phyloP scores from a whole-genome alignment of 177 flowering plant species.

The Tripterygium wilfordii region DNA sequence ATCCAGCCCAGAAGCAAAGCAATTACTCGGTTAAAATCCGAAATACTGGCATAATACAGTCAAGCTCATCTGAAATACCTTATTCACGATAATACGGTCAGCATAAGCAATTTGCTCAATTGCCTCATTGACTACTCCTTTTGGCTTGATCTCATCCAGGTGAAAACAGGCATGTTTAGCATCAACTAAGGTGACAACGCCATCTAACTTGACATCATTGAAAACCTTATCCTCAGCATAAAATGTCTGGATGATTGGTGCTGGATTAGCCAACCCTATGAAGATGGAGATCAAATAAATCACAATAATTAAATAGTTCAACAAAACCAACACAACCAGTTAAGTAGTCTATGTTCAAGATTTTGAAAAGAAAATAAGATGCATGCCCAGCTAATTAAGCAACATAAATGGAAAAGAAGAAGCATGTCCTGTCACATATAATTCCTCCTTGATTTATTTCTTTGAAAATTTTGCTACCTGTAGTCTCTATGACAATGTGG shows the following conservation, averaged over 20 bases:
- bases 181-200: slow-evolving; percentile 97
- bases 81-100: slow-evolving; percentile 91
- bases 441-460: background rate
- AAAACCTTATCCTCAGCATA: slow-evolving; percentile 89
- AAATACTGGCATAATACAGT: too few relatives aligned
- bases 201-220: slow-evolving; percentile 92
- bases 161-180: slow-evolving; percentile 81
- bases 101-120: slow-evolving; percentile 98
- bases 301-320: background rate
- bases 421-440: background rate
- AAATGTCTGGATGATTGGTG: slow-evolving; percentile 97
- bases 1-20: too few relatives aligned
- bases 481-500: slow-evolving; percentile 92
- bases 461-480: slow-evolving; percentile 43
- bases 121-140: slow-evolving; percentile 97
- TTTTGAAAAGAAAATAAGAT: background rate
- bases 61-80: too few relatives aligned
- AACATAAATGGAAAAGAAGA: background rate
- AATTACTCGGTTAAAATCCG: too few relatives aligned
- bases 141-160: slow-evolving; percentile 81
- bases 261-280: slow-evolving; percentile 93
- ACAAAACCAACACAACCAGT: background rate
- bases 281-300: background rate
- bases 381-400: background rate
- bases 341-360: background rate